Conservation (phyloP, 805 yeast genomes). For the Yarrowia sp. region DNA sequence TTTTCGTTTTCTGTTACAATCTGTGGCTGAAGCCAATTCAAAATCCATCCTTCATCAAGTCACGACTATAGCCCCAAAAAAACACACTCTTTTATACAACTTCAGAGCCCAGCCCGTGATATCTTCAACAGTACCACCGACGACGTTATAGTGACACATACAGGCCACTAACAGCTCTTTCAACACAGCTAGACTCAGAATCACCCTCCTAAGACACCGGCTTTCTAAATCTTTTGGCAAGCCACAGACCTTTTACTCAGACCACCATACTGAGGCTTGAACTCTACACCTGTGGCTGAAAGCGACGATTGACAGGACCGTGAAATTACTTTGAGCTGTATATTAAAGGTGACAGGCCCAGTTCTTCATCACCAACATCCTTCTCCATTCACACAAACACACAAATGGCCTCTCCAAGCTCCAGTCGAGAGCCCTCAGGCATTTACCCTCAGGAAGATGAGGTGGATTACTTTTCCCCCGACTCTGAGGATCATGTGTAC, state of each 20-base stretch:
- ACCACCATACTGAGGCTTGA: constrained; percentile 22
- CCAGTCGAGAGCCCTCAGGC: constrained; percentile 2
- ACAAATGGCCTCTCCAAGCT: constrained; percentile 1
- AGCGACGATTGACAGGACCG: constrained; percentile 19
- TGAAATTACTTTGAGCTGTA: not conserved
- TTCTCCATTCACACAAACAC: not conserved
- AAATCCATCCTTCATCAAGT: not conserved
- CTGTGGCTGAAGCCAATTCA: constrained; percentile 21
- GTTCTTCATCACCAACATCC: not conserved
- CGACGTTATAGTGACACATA: not conserved
- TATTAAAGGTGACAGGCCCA: not conserved
- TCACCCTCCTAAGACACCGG: not conserved
- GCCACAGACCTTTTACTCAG: constrained; percentile 8
- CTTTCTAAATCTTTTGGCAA: not conserved
- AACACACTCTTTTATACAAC: not conserved
- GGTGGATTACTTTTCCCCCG: constrained; percentile 7
- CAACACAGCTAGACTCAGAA: not conserved
- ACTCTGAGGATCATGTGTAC: constrained; percentile 12
- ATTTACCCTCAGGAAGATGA: constrained; percentile 12
- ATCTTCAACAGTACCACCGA: not conserved
- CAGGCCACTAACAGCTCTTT: not conserved
- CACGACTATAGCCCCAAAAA: not conserved
- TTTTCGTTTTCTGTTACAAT: not conserved
- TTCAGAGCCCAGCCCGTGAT: not conserved
- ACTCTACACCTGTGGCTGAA: constrained; percentile 20